Percentiles rank a stretch among this genome's conserved stretches.
These are phyloP conservation scores for Amanita muscaria DNA, from an alignment of 768 basidiomycete genomes.

Conservation along the genomic window DNA sequence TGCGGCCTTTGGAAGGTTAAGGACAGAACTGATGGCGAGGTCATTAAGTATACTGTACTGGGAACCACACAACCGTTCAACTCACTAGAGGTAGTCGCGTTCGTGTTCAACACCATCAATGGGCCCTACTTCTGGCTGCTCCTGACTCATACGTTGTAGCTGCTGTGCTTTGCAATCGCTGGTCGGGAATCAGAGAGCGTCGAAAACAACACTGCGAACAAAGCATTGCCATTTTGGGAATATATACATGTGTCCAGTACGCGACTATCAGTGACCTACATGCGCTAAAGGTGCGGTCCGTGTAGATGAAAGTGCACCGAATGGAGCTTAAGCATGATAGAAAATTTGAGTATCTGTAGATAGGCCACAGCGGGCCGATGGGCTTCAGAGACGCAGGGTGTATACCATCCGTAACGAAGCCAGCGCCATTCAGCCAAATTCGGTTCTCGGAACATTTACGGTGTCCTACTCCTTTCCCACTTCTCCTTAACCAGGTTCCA, in stretches of 20 bases:
- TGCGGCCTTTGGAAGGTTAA: constrained; percentile 61
- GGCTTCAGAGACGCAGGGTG: no score
- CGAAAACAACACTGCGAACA: no score
- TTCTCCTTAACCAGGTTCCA: constrained; percentile 50
- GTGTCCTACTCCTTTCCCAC: no score
- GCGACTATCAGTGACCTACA: no score
- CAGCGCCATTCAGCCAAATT: no score
- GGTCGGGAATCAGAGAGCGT: no score
- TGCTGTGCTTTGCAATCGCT: neutral
- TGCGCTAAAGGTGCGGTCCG: neutral
- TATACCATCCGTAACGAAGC: no score
- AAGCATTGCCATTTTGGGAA: no score
- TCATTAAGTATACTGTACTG: neutral
- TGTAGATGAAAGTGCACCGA: neutral
- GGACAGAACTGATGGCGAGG: constrained; percentile 45
- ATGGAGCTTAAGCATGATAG: neutral
- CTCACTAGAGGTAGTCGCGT: constrained; percentile 14
- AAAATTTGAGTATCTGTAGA: no score
- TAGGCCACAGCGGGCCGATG: no score
- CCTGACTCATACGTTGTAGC: constrained; percentile 1
- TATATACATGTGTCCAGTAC: no score
- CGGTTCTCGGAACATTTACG: no score
- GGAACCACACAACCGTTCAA: neutral
- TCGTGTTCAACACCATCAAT: neutral
- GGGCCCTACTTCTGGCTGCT: neutral